Evolutionary conservation across 305 asterid species (phyloP), one percentile per base, ranked within the genome.

Genomic region (Nicotiana rustica): DNA sequence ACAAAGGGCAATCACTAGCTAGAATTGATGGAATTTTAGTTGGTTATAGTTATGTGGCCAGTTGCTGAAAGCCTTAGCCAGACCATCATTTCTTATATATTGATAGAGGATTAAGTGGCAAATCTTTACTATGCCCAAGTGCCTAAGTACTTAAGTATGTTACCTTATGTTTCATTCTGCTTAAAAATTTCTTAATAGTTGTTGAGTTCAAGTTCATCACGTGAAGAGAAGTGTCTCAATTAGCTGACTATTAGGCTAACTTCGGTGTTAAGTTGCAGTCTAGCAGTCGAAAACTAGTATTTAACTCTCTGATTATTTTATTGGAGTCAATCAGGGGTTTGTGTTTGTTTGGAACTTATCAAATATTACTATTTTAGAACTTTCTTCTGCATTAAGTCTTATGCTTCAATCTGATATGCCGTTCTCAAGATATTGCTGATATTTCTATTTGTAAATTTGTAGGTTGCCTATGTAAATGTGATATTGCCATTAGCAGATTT

Each of bases 391-490:
- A 7, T 52, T 15, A 15, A 52, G 25, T 52, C 55, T 25, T 49
- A 29, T 29, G 47, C 47, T 75, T 9, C 15, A 52, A 75, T 75
- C 25, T 25, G 80, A 52, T 75, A 75, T 25, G 15, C 80, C 9
- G 52, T 47, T 6, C 29, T 75, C 65, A 71, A 71, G 38, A 44
- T 71, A 35, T 67, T 10, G 80, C 80, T 5, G 6, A 17, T 76
- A 6, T 41, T 57, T 81, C 71, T 15, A 38, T 31, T 25, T 49
- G n/a, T 36, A 10, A 41, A 62, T 67, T 76, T 82, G 78, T 79
- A 96, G 99, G 98, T 91, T 76, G 86, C 91, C 56, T 96, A 88
- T 91, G 91, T 91, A 84, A 96, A 93, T 86, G 90, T 92, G 81
- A 82, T 94, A 79, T 84, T 87, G 62, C 96, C 92, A 14, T 85